Evolutionary conservation across 2,329 filamentous ascomycete genomes (phyloP), one percentile per base, ranked within the genome.

Genomic region (Colletotrichum chrysophilum): DNA sequence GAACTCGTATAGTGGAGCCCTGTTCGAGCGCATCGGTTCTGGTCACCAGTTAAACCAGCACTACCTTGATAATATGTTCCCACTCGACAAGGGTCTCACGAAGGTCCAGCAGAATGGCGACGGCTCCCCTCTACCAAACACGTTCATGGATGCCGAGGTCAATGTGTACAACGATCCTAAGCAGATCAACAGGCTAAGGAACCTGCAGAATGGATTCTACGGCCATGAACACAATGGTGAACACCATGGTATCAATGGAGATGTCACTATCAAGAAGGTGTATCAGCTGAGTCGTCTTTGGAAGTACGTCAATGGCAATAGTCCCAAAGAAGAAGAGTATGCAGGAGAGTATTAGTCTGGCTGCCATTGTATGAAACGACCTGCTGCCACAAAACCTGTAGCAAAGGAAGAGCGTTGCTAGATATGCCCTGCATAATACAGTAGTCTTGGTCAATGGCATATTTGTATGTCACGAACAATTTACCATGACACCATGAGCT

Each of bases 51-150:
- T 93, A 79, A 88, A 87, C 77, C 91, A 92, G 81, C 91, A 93
- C 78, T 93, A 92, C 68, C 86, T 93, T 1, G 89, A 92, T 75
- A 89, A 87, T 71, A 92, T 93, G 89, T 92, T 93, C 71, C 89
- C 90, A 0, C 66, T 76, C 14, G 71, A 75, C 18, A 61, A 34
- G 14, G 61, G 62, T 26, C 21, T 75, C 13, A 68, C 73, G 9
- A n/a, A 58, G n/a, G 73, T 75, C 9, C 70, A 68, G 18, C 62
- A 73, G 56, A 73, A 70, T 34, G 67, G 38, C 18, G 71, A 75
- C n/a, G 73, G 73, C 5, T 67, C 36, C 14, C 73, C 73, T 3
- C n/a, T 58, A 1, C 55, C 32, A 1, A 65, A 58, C 5, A 64
- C 70, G 16, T 75, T 75, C 16, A 73, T 75, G 73, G 26, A 36